A percentile compares a stretch with the other conserved stretches of the same genome.
These are phyloP conservation scores for Furcasterigmium furcatum DNA, from an alignment of 2,329 filamentous ascomycete genomes.

Conservation along the genomic window DNA sequence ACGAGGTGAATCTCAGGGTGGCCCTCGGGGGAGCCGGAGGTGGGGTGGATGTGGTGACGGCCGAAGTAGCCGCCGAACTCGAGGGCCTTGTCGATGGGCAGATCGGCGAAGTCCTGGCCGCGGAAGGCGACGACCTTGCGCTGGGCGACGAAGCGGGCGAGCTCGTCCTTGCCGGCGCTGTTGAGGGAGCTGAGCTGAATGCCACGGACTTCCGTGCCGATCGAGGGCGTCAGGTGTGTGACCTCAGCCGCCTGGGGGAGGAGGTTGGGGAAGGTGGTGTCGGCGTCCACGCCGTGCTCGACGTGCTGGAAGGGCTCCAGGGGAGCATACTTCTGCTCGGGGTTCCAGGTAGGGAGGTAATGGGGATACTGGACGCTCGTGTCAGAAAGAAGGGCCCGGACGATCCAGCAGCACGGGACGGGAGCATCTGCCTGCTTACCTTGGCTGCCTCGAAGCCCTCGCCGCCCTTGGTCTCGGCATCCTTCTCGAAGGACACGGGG, in stretches of 20 bases:
- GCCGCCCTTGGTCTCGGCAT: slow-evolving; percentile 19
- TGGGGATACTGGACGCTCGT: slow-evolving; percentile 15
- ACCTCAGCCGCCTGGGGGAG: slow-evolving; percentile 42
- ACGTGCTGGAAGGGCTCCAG: slow-evolving; percentile 60
- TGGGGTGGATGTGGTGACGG: slow-evolving; percentile 69
- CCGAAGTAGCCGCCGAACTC: slow-evolving; percentile 68
- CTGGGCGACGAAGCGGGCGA: slow-evolving; percentile 63
- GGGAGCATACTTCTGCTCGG: slow-evolving; percentile 54
- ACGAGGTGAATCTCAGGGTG: slow-evolving; percentile 67
- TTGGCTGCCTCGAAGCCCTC: slow-evolving; percentile 14
- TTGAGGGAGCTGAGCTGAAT: slow-evolving; percentile 62
- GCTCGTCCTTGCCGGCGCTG: slow-evolving; percentile 60
- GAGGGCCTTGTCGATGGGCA: slow-evolving; percentile 60
- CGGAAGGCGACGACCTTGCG: slow-evolving; percentile 67
- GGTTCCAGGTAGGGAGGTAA: slow-evolving; percentile 60
- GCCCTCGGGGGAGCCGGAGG: slow-evolving; percentile 64
- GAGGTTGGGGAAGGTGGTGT: slow-evolving; percentile 58
- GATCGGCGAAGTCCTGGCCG: slow-evolving; percentile 60
- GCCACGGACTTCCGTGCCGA: slow-evolving; percentile 61
- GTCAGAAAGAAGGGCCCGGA: not conserved
- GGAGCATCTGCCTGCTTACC: too few species aligned
- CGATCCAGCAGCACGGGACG: not conserved
- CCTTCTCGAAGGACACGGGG: slow-evolving; percentile 18
- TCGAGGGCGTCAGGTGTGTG: slow-evolving; percentile 58
- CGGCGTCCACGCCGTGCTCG: slow-evolving; percentile 65